Percentiles rank a stretch among this genome's conserved stretches.
phyloP scores from a whole-genome alignment of 2,329 filamentous ascomycete species.

The Aspergillus intermedius region DNA sequence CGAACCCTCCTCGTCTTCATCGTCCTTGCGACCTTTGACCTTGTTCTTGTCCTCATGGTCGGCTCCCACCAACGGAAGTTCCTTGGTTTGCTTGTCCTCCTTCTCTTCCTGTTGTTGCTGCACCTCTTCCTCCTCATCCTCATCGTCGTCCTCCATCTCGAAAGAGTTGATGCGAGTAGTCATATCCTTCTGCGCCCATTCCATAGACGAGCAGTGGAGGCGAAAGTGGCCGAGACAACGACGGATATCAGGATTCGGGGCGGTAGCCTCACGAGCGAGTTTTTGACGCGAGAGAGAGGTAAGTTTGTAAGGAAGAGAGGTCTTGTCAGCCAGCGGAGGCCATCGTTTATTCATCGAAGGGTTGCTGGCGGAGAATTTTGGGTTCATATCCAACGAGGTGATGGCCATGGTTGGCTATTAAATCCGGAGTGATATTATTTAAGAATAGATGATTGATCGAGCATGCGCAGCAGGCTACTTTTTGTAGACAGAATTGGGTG shows the following conservation, averaged over 20 bases:
- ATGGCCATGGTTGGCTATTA: conserved; percentile 16
- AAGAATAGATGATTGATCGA: no score
- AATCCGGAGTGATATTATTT: no score
- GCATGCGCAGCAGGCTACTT: no score
- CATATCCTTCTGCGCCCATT: conserved; percentile 31
- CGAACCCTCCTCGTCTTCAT: conserved; percentile 1
- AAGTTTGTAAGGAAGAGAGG: conserved; percentile 29
- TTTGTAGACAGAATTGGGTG: no score
- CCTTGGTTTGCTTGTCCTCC: conserved; percentile 1
- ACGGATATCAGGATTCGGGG: conserved; percentile 29
- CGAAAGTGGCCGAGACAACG: conserved; percentile 31
- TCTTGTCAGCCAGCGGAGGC: conserved; percentile 30
- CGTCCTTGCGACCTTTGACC: background rate
- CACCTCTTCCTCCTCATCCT: conserved; percentile 18
- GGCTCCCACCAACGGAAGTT: background rate
- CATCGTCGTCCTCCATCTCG: conserved; percentile 28
- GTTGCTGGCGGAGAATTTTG: conserved; percentile 17
- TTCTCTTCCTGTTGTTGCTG: conserved; percentile 11
- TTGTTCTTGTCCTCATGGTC: conserved; percentile 8
- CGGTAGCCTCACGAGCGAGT: conserved; percentile 28
- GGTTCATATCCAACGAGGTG: conserved; percentile 13
- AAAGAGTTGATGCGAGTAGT: conserved; percentile 30
- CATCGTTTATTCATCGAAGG: conserved; percentile 27
- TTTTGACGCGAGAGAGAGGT: conserved; percentile 31
- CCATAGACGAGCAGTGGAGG: conserved; percentile 26